A percentile compares a stretch with the other conserved stretches of the same genome.
Evolutionary conservation across 2,329 filamentous ascomycete species (phyloP).

Genomic region (Ilyonectria robusta): DNA sequence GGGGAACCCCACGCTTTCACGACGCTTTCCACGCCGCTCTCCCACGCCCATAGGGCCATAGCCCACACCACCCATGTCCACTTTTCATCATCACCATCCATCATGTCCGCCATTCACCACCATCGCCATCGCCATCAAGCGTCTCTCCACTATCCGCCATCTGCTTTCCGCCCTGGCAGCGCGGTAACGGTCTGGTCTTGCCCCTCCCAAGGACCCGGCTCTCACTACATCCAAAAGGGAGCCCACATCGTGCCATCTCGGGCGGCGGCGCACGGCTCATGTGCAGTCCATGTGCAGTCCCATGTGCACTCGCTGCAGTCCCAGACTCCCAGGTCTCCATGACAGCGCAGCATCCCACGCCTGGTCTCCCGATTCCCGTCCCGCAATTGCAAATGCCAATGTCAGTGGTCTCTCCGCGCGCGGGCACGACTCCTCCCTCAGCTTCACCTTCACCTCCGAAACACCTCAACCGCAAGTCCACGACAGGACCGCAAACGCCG

Average conservation of each 20-base stretch:
- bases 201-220: not conserved
- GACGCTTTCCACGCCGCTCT: not conserved
- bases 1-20: conserved; percentile 14
- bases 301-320: not conserved
- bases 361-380: conserved; percentile 2
- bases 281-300: not conserved
- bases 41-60: conserved; percentile 41
- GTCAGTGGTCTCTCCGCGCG: conserved; percentile 7
- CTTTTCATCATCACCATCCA: conserved; percentile 31
- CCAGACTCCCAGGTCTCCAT: not conserved
- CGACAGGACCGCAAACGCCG: conserved; percentile 19
- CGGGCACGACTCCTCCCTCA: conserved; percentile 9
- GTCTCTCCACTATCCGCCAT: conserved; percentile 20
- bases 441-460: conserved; percentile 25
- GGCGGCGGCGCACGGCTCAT: conserved; percentile 15
- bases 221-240: conserved; percentile 12
- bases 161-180: conserved; percentile 1
- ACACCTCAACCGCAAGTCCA: conserved; percentile 9
- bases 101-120: conserved; percentile 1
- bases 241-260: conserved; percentile 20
- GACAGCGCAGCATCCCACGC: conserved; percentile 1
- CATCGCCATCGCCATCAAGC: conserved; percentile 33
- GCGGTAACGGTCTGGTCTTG: conserved; percentile 1
- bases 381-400: conserved; percentile 11
- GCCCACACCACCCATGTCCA: conserved; percentile 41